Evolutionary conservation across 257 asterid species (phyloP), one percentile per base, ranked within the genome.

Genomic region (Solanum phureja): DNA sequence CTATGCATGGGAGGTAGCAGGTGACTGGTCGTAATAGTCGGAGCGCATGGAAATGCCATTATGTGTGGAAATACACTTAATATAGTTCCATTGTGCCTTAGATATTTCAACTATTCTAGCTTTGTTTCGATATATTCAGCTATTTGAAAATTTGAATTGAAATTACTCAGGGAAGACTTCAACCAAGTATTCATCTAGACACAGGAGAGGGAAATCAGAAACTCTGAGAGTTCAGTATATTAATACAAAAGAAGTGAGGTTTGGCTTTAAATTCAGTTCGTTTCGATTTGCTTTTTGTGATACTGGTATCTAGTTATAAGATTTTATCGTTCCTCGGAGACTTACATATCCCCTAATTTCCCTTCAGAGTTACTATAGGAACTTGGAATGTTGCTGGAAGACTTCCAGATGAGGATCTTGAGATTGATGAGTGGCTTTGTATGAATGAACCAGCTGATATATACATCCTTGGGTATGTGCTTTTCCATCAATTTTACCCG

Each of bases 371-470:
- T 77, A 91, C 94, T 16, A 82, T 95, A 72, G 98, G 98, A 71
- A 95, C 99, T 86, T 96, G 99, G 98, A 96, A 96, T 87, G 99
- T 96, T 82, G 98, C 98, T 74, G 99, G 98, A 66, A 94, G 92
- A 88, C 85, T 83, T 91, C 99, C 99, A 5, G 40, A 88, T 34
- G 99, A 91, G 83, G 85, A 91, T 91, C 95, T 95, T 87, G 98
- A 94, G 56, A 96, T 96, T 68, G 98, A 94, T 37, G 99, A 95
- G 64, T 96, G 99, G 99, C 93, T 96, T 40, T 89, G 91, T 87
- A 91, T 90, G 95, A 95, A 96, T 91, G 98, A 94, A 58, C 95
- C 98, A 4, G 94, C 99, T 60, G 98, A 95, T 88, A 88, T 96
- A 7, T 96, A 94, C 87, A 90, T 96, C 64, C 93, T 96, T 82